These are phyloP conservation scores for Fusarium chlamydosporum DNA, from an alignment of 2,329 filamentous ascomycete genomes.

Conservation along the genomic window DNA sequence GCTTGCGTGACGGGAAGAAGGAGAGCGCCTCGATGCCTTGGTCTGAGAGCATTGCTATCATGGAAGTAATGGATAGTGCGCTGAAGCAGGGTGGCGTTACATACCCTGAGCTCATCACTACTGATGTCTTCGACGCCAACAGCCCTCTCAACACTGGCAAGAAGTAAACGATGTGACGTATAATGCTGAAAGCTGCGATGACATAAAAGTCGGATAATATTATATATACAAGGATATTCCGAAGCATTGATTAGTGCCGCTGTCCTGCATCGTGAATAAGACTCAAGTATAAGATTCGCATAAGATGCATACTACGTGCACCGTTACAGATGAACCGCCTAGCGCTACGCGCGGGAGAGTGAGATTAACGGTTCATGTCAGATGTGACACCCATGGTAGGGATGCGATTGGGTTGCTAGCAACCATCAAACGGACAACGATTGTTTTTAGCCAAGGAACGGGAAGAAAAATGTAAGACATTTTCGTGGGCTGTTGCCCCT, in stretches of 20 bases:
- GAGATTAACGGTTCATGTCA: constrained; percentile 48
- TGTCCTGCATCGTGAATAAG: constrained; percentile 13
- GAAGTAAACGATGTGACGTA: constrained; percentile 44
- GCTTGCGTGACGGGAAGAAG: constrained; percentile 80
- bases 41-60: constrained; percentile 85
- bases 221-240: constrained; percentile 12
- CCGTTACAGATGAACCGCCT: constrained; percentile 32
- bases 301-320: constrained; percentile 25
- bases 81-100: constrained; percentile 66
- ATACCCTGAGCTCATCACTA: constrained; percentile 70
- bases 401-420: constrained; percentile 15
- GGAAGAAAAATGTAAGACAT: constrained; percentile 14
- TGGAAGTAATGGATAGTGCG: constrained; percentile 77
- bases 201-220: constrained; percentile 4
- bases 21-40: constrained; percentile 79
- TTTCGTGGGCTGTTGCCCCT: constrained; percentile 22
- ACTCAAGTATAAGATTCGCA: constrained; percentile 14
- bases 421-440: constrained; percentile 39
- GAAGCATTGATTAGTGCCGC: constrained; percentile 14
- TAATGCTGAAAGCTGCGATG: constrained; percentile 2
- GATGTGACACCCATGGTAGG: constrained; percentile 31
- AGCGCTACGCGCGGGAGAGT: constrained; percentile 37
- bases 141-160: constrained; percentile 73
- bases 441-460: constrained; percentile 25
- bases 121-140: constrained; percentile 70